These are phyloP conservation scores for Penicillium herquei DNA, from an alignment of 495 filamentous ascomycete species.

Conservation along the genomic window DNA sequence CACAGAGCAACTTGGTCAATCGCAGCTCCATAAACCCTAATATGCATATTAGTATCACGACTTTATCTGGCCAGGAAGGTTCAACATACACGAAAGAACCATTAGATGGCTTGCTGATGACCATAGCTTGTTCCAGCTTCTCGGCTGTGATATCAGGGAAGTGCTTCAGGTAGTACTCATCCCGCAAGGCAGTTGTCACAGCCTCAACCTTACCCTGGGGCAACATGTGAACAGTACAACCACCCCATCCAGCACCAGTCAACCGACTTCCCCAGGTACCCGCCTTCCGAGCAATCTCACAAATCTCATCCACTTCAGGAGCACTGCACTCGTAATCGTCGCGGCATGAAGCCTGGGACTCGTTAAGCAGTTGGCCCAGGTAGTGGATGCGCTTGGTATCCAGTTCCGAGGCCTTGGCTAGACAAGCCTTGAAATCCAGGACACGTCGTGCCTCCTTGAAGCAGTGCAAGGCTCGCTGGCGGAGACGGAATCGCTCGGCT, in stretches of 20 bases:
- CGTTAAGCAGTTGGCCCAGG: conserved; percentile 84
- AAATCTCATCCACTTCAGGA: conserved; percentile 84
- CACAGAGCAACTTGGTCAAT: conserved; percentile 36
- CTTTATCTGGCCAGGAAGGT: neutral
- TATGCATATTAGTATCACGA: conserved; percentile 11
- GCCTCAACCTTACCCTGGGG: conserved; percentile 80
- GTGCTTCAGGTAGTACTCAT: conserved; percentile 76
- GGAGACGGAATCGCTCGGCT: conserved; percentile 83
- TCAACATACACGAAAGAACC: conserved; percentile 46
- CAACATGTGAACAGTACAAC: conserved; percentile 91
- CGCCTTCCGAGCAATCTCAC: conserved; percentile 69
- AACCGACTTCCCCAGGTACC: conserved; percentile 83
- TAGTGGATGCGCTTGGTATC: conserved; percentile 61
- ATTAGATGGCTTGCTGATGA: conserved; percentile 77
- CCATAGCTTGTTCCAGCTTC: conserved; percentile 74
- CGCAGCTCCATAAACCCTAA: conserved; percentile 42
- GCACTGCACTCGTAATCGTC: conserved; percentile 87
- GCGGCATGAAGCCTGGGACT: conserved; percentile 82
- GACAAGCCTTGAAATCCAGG: conserved; percentile 72
- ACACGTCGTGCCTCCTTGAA: conserved; percentile 88
- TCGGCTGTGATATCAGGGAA: conserved; percentile 68
- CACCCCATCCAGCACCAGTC: conserved; percentile 96
- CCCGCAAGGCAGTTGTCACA: conserved; percentile 72
- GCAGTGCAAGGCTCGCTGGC: conserved; percentile 83
- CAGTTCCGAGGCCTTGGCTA: conserved; percentile 51